phyloP scores from a whole-genome alignment of 306 rosid genomes.

The Oxytropis ochrocephala region DNA sequence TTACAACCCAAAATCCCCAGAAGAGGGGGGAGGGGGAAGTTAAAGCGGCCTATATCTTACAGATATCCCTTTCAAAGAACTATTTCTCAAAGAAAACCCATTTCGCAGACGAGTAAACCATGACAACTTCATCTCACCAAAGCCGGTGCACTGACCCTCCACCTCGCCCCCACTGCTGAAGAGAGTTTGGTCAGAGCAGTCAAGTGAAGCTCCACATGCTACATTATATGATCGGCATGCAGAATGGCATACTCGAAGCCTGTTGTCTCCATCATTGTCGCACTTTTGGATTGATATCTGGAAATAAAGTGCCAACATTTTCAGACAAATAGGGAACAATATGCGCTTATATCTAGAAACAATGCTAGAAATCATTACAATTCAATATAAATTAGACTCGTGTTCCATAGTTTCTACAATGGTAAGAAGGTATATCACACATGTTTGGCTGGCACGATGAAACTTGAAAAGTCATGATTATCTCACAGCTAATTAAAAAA shows the following conservation, averaged over 20 bases:
- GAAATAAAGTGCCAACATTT: conserved; percentile 1
- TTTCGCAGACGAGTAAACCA: conserved; percentile 54
- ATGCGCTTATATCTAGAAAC: neutral
- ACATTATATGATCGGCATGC: conserved; percentile 87
- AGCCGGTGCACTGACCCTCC: conserved; percentile 87
- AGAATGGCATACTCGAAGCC: conserved; percentile 88
- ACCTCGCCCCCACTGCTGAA: conserved; percentile 76
- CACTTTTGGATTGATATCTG: conserved; percentile 97
- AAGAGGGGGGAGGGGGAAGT: neutral
- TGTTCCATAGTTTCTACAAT: neutral
- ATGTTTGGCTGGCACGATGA: neutral
- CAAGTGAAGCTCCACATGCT: conserved; percentile 95
- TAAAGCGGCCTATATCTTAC: conserved; percentile 67
- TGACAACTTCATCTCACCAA: conserved; percentile 60
- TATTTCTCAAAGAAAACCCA: conserved; percentile 50
- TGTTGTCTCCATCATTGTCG: conserved; percentile 84
- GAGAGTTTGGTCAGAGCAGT: conserved; percentile 90
- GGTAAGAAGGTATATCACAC: neutral
- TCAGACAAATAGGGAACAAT: conserved; percentile 16
- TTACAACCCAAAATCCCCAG: conserved; percentile 41
- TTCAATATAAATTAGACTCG: neutral
- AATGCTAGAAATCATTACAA: neutral
- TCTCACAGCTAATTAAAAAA: neutral
- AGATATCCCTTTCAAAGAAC: conserved; percentile 48
- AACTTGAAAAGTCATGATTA: neutral